Evolutionary conservation across 148 eudicot genomes (phyloP).

Genomic region (Pharnaceum exiguum): DNA sequence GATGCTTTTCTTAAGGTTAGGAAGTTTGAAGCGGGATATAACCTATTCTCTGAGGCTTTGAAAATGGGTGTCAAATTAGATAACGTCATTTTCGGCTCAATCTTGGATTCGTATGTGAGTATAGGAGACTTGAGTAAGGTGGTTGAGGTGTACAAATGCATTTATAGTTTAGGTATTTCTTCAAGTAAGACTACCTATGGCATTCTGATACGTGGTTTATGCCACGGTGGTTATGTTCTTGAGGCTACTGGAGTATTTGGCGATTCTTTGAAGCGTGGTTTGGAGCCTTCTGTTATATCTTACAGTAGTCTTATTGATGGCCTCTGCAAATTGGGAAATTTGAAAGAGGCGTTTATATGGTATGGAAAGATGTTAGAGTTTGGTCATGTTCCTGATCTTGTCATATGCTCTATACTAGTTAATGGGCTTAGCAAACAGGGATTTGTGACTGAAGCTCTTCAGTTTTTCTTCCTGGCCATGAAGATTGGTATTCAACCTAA

Average conservation of each 20-base stretch:
- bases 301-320: slow-evolving; percentile 59
- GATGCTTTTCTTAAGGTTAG: slow-evolving; percentile 42
- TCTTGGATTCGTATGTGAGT: slow-evolving; percentile 47
- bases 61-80: slow-evolving; percentile 43
- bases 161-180: slow-evolving; percentile 35
- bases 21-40: slow-evolving; percentile 39
- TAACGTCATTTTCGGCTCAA: slow-evolving; percentile 43
- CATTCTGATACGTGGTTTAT: slow-evolving; percentile 51
- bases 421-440: slow-evolving; percentile 57
- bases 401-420: slow-evolving; percentile 35
- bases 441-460: slow-evolving; percentile 43
- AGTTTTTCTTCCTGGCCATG: slow-evolving; percentile 37
- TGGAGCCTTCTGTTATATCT: slow-evolving; percentile 39
- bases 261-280: slow-evolving; percentile 45
- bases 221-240: slow-evolving; percentile 34
- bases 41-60: slow-evolving; percentile 33
- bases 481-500: slow-evolving; percentile 39
- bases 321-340: slow-evolving; percentile 44
- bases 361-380: slow-evolving; percentile 30
- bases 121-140: slow-evolving; percentile 38
- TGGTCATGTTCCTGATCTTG: slow-evolving; percentile 45
- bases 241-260: slow-evolving; percentile 53
- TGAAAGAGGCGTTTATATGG: slow-evolving; percentile 42
- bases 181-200: slow-evolving; percentile 42
- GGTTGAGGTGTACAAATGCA: slow-evolving; percentile 36